These are phyloP conservation scores for Saitoella complicata DNA, from an alignment of 805 yeast species.

Conservation along the genomic window DNA sequence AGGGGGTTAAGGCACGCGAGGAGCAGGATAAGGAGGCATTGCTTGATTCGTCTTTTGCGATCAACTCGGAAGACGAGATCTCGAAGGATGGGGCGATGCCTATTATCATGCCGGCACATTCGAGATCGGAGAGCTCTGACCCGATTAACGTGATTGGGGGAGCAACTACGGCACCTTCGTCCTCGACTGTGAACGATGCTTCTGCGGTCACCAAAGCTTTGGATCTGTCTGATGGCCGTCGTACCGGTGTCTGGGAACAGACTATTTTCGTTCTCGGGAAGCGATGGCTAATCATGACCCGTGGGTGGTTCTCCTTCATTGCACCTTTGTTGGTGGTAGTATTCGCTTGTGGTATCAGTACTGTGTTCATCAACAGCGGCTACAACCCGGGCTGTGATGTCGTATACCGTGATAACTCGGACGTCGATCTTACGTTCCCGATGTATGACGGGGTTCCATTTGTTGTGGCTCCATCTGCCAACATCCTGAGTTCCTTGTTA, in stretches of 20 bases:
- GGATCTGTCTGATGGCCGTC: background rate
- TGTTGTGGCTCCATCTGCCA: too few species aligned
- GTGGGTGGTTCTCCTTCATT: constrained; percentile 18
- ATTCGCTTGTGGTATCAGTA: constrained; percentile 17
- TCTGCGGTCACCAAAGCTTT: constrained; percentile 3
- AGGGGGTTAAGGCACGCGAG: background rate
- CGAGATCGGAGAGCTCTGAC: background rate
- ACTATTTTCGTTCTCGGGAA: constrained; percentile 19
- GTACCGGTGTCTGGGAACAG: constrained; percentile 10
- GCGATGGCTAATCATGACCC: constrained; percentile 16
- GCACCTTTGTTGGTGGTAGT: constrained; percentile 18
- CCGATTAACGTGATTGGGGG: background rate
- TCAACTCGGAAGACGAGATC: background rate
- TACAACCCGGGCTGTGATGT: too few species aligned
- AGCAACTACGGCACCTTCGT: background rate
- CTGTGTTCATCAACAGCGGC: constrained; percentile 1
- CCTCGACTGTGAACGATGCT: background rate
- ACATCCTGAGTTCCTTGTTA: too few species aligned
- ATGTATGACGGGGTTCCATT: too few species aligned
- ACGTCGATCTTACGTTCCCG: too few species aligned
- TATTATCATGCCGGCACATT: too few species aligned
- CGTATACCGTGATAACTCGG: too few species aligned
- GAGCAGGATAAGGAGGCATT: background rate
- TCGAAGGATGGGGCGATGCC: constrained; percentile 1
- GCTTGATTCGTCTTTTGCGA: background rate